These are phyloP conservation scores for Apophysomyces sp. DNA, from an alignment of 371 early-diverging fungal genomes.

Conservation along the genomic window DNA sequence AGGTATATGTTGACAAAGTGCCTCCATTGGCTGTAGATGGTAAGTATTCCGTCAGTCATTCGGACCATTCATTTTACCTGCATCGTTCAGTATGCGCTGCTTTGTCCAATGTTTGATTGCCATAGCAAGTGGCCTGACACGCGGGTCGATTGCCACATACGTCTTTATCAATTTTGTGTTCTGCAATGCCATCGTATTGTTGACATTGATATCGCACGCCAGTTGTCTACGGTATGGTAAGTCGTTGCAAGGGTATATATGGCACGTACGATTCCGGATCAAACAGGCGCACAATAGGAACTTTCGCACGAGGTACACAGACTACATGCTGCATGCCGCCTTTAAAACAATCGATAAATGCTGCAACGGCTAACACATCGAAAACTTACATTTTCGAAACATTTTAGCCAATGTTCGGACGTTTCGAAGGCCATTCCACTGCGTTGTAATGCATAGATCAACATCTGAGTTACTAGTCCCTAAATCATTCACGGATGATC, in stretches of 20 bases:
- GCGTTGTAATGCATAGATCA: constrained; percentile 61
- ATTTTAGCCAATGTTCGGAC: constrained; percentile 43
- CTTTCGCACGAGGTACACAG: constrained; percentile 61
- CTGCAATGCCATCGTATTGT: constrained; percentile 74
- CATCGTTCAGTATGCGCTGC: constrained; percentile 71
- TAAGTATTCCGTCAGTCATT: neutral
- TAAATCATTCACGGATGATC: constrained; percentile 60
- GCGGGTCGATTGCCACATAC: constrained; percentile 77
- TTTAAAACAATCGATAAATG: constrained; percentile 12
- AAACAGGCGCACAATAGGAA: constrained; percentile 64
- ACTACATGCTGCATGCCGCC: constrained; percentile 58
- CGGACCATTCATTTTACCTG: constrained; percentile 32
- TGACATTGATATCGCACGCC: constrained; percentile 85
- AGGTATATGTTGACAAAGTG: constrained; percentile 90
- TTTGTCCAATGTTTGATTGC: constrained; percentile 84
- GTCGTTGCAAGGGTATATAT: neutral
- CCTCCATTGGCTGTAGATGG: constrained; percentile 77
- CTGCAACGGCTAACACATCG: neutral
- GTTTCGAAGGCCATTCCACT: constrained; percentile 48
- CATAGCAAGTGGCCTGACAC: constrained; percentile 76
- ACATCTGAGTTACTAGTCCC: constrained; percentile 59
- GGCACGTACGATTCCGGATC: constrained; percentile 60
- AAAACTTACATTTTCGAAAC: constrained; percentile 31
- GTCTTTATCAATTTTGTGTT: constrained; percentile 79
- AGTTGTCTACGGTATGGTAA: constrained; percentile 32